These are phyloP conservation scores for Spizellomyces punctatus DNA, from an alignment of 192 early-diverging fungal species.

Conservation along the genomic window DNA sequence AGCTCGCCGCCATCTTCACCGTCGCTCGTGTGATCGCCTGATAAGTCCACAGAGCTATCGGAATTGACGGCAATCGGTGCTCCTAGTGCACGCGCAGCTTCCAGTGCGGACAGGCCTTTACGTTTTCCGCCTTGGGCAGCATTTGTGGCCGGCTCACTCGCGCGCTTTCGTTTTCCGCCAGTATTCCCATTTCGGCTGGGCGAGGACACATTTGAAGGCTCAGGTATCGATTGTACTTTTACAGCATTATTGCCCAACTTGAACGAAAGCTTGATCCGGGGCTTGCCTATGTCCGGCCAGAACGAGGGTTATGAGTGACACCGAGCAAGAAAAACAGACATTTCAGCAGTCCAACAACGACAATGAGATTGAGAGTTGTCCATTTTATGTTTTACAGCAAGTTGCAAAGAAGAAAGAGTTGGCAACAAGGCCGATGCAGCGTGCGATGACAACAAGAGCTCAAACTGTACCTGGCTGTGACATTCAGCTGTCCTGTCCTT, in stretches of 20 bases:
- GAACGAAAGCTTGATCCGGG: slow-evolving; percentile 15
- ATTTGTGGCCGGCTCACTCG: background rate
- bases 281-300: slow-evolving; percentile 21
- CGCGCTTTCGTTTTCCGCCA: background rate
- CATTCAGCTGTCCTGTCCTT: no score
- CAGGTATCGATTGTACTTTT: background rate
- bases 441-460: no score
- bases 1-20: no score
- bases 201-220: background rate
- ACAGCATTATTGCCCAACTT: slow-evolving; percentile 11
- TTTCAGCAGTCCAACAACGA: slow-evolving; percentile 12
- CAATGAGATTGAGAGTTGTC: background rate
- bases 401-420: no score
- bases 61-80: background rate
- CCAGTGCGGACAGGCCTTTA: slow-evolving; percentile 17
- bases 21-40: no score
- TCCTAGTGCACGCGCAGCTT: slow-evolving; percentile 19
- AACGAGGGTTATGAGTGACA: background rate
- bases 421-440: no score
- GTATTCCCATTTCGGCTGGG: background rate
- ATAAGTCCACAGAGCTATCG: no score
- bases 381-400: no score
- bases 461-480: no score
- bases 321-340: background rate
- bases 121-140: background rate